These are phyloP conservation scores for Nemophila menziesii DNA, from an alignment of 257 asterid genomes.

Conservation along the genomic window DNA sequence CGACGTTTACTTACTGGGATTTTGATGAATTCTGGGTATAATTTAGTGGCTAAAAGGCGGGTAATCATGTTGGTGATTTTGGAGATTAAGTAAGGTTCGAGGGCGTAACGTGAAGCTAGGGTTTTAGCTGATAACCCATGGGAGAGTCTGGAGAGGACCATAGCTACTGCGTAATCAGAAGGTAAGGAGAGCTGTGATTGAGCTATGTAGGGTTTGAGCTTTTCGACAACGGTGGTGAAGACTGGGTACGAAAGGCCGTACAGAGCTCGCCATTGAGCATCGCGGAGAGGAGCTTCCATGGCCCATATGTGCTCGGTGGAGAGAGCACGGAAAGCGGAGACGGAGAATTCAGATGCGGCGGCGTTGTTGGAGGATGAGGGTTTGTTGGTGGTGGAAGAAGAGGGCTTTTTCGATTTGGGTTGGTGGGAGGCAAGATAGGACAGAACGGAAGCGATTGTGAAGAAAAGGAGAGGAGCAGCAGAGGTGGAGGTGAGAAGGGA, in stretches of 20 bases:
- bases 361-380: slow-evolving; percentile 36
- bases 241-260: slow-evolving; percentile 91
- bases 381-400: slow-evolving; percentile 19
- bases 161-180: slow-evolving; percentile 96
- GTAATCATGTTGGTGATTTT: slow-evolving; percentile 96
- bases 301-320: slow-evolving; percentile 97
- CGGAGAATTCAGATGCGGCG: slow-evolving; percentile 49
- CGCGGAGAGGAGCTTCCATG: slow-evolving; percentile 92
- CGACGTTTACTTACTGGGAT: slow-evolving; percentile 75
- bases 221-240: slow-evolving; percentile 86
- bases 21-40: slow-evolving; percentile 81
- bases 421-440: slow-evolving; percentile 69
- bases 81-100: slow-evolving; percentile 88
- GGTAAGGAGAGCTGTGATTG: slow-evolving; percentile 94
- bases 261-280: slow-evolving; percentile 91
- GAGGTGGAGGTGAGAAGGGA: slow-evolving; percentile 53
- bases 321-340: slow-evolving; percentile 90
- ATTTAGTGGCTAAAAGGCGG: slow-evolving; percentile 85
- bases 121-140: slow-evolving; percentile 75
- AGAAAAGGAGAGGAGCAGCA: slow-evolving; percentile 95
- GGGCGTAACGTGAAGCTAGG: slow-evolving; percentile 75
- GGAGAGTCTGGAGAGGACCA: slow-evolving; percentile 82
- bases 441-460: slow-evolving; percentile 90
- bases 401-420: slow-evolving; percentile 20
- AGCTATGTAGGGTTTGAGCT: slow-evolving; percentile 84